These are phyloP conservation scores for Rhipidocladum racemiflorum DNA, from an alignment of 176 grass and related monocot species.

Conservation along the genomic window DNA sequence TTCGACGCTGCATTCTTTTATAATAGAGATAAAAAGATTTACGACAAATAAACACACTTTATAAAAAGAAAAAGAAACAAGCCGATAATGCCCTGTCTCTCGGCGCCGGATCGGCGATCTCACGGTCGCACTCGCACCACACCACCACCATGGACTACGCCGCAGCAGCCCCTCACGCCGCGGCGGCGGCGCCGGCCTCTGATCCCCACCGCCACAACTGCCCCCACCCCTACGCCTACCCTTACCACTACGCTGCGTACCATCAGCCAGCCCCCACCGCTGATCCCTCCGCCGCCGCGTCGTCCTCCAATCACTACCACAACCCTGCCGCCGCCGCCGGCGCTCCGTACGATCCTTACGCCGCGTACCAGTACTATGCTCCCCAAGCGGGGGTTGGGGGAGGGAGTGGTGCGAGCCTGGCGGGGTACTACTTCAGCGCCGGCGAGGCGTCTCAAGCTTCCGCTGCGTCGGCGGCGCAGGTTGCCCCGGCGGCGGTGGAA, in stretches of 20 bases:
- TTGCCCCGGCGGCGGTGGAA: background rate
- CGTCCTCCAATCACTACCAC: conserved; percentile 26
- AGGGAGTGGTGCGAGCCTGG: background rate
- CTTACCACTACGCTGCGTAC: conserved; percentile 17
- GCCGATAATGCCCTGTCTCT: background rate
- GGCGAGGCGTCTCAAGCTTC: conserved; percentile 25
- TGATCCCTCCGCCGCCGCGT: background rate
- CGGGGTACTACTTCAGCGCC: conserved; percentile 34
- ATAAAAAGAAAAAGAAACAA: background rate
- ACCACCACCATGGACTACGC: conserved; percentile 20
- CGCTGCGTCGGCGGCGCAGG: background rate
- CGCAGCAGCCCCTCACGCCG: background rate
- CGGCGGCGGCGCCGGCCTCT: background rate
- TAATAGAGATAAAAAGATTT: too few species aligned
- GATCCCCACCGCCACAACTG: conserved; percentile 2
- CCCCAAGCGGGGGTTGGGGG: background rate
- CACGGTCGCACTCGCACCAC: background rate
- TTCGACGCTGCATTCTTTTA: too few species aligned
- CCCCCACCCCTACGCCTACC: conserved; percentile 23
- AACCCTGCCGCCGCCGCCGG: background rate
- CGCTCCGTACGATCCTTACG: conserved; percentile 24
- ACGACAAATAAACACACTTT: too few species aligned
- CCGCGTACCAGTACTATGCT: conserved; percentile 30
- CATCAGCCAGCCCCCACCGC: conserved; percentile 18
- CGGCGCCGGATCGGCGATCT: background rate